These are phyloP conservation scores for Kodamaea derodonti DNA, from an alignment of 1,139 yeast species.

Conservation along the genomic window DNA sequence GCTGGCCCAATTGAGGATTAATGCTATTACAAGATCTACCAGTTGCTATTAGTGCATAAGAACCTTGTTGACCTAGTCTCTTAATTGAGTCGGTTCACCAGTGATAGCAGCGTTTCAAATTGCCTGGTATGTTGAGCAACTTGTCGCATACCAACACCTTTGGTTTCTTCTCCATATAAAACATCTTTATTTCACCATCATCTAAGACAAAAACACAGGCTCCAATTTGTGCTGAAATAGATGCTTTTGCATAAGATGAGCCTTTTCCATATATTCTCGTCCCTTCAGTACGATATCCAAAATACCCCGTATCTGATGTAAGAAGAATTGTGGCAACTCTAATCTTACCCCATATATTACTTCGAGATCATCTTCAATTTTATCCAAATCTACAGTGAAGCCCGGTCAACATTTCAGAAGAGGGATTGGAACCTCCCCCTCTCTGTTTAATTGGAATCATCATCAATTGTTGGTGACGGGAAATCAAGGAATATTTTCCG, in stretches of 20 bases:
- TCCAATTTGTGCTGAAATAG: conserved; percentile 59
- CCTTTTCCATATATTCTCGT: conserved; percentile 61
- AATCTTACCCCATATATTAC: conserved; percentile 36
- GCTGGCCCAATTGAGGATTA: conserved; percentile 68
- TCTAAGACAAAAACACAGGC: conserved; percentile 45
- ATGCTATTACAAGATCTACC: conserved; percentile 70
- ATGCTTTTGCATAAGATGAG: conserved; percentile 63
- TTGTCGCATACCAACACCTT: conserved; percentile 55
- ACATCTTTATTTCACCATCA: conserved; percentile 50
- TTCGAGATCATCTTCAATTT: conserved; percentile 23
- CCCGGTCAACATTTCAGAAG: conserved; percentile 32
- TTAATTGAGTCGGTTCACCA: conserved; percentile 74
- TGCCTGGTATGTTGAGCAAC: conserved; percentile 39
- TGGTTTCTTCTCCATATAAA: conserved; percentile 57
- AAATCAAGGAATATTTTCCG: conserved; percentile 13
- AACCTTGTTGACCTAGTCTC: conserved; percentile 70
- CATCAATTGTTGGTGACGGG: conserved; percentile 14
- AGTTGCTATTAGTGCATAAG: conserved; percentile 37
- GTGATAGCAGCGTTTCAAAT: conserved; percentile 61
- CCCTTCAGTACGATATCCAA: conserved; percentile 50
- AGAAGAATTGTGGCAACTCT: conserved; percentile 49
- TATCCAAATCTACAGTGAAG: conserved; percentile 48
- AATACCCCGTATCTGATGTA: conserved; percentile 62
- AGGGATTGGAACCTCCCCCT: conserved; percentile 10
- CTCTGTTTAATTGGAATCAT: conserved; percentile 13